Percentiles rank a stretch among this genome's conserved stretches.
Evolutionary conservation across 116 monocot genomes (phyloP).

Genomic region (Trichopus zeylanicus): DNA sequence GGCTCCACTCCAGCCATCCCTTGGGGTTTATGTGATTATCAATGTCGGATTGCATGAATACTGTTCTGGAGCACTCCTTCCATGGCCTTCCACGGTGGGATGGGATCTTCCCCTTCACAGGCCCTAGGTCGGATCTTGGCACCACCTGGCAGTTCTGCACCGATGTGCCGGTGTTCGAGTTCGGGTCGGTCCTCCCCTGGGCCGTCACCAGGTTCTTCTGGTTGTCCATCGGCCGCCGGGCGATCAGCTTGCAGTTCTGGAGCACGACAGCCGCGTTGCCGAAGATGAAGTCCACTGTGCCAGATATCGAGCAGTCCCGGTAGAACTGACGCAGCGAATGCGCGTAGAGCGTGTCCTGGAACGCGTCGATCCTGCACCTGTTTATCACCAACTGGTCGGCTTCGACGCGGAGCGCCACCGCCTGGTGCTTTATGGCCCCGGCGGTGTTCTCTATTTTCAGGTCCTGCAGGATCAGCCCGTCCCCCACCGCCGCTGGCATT

Average conservation of each 20-base stretch:
- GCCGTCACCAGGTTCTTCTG: constrained; percentile 23
- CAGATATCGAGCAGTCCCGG: constrained; percentile 13
- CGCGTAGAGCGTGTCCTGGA: constrained; percentile 22
- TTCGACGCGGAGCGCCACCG: constrained; percentile 25
- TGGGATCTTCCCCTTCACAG: neutral
- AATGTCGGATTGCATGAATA: constrained; percentile 20
- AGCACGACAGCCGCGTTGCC: constrained; percentile 15
- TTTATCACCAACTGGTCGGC: constrained; percentile 5
- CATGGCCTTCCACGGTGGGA: constrained; percentile 24
- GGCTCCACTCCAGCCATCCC: constrained; percentile 19
- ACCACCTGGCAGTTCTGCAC: constrained; percentile 15
- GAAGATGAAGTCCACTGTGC: constrained; percentile 19
- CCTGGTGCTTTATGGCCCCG: constrained; percentile 20
- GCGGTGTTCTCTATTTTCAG: constrained; percentile 32
- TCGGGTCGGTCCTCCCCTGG: constrained; percentile 14
- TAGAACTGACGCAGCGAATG: constrained; percentile 26
- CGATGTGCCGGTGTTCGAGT: constrained; percentile 14
- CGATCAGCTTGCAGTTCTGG: constrained; percentile 10
- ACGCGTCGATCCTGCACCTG: constrained; percentile 1
- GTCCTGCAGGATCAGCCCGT: constrained; percentile 34
- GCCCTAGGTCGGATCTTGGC: neutral
- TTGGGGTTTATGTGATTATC: constrained; percentile 1
- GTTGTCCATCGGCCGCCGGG: constrained; percentile 2
- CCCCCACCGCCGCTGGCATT: constrained; percentile 17
- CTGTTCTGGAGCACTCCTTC: constrained; percentile 24